Evolutionary conservation across 1,284 basidiomycete genomes (phyloP).

Genomic region (Xerocomus amazonicus): DNA sequence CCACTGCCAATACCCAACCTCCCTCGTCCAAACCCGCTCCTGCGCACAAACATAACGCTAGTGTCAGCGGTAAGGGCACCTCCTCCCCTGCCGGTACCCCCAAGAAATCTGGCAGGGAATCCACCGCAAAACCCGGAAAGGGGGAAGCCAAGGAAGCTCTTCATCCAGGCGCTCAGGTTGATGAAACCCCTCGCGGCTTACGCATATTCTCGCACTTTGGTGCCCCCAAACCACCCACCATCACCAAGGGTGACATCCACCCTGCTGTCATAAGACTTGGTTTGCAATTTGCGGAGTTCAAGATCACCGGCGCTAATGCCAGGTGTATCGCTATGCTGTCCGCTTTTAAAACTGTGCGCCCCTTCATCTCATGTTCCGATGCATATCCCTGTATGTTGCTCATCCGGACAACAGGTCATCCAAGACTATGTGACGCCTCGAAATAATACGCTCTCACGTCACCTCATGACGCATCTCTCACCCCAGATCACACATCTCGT

Average conservation of each 20-base stretch:
- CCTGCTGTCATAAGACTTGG: conserved; percentile 76
- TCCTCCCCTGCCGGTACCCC: conserved; percentile 9
- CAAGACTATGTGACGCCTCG: conserved; percentile 82
- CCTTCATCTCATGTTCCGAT: neutral
- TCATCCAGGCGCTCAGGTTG: conserved; percentile 22
- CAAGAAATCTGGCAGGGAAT: conserved; percentile 15
- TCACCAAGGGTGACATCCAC: conserved; percentile 78
- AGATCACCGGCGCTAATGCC: conserved; percentile 84
- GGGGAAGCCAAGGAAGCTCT: conserved; percentile 25
- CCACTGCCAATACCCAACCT: conserved; percentile 8
- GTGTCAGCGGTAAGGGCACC: conserved; percentile 19
- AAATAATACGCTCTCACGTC: conserved; percentile 79
- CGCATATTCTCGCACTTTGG: conserved; percentile 84
- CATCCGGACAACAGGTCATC: conserved; percentile 60
- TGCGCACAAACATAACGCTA: conserved; percentile 16
- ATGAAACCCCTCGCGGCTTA: conserved; percentile 49
- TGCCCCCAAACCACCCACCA: conserved; percentile 57
- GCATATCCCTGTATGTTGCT: conserved; percentile 1
- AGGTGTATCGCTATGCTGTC: conserved; percentile 84
- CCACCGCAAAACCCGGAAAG: conserved; percentile 18
- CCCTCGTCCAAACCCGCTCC: conserved; percentile 19
- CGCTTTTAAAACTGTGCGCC: conserved; percentile 76
- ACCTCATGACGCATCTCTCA: conserved; percentile 84
- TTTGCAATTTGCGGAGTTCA: conserved; percentile 80
- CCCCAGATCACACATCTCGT: conserved; percentile 91